Conservation (phyloP, 2,329 filamentous ascomycete species). For the Colletotrichum phormii region DNA sequence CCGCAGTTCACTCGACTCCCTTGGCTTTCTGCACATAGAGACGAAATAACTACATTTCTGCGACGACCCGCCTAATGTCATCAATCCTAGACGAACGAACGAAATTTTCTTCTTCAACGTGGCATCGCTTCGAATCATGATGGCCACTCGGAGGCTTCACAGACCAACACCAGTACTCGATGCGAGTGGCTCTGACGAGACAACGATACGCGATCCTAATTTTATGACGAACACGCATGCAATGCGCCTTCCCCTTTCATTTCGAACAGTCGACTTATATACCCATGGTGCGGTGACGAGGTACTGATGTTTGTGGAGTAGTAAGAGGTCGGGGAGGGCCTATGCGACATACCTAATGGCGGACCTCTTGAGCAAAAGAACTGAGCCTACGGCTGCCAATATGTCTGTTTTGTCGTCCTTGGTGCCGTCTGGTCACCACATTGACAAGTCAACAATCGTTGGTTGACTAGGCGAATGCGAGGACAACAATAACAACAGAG, state of each 20-base stretch:
- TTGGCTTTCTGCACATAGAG: slow-evolving; percentile 44
- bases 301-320: slow-evolving; percentile 43
- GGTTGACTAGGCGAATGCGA: background rate
- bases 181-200: slow-evolving; percentile 32
- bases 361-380: slow-evolving; percentile 12
- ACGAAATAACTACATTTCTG: slow-evolving; percentile 44
- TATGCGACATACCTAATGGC: slow-evolving; percentile 39
- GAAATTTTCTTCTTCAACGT: slow-evolving; percentile 41
- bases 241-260: slow-evolving; percentile 47
- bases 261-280: slow-evolving; percentile 54
- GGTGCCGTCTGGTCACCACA: background rate
- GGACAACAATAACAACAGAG: background rate
- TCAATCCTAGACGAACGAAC: slow-evolving; percentile 45
- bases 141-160: slow-evolving; percentile 13
- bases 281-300: slow-evolving; percentile 46
- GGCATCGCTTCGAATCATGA: slow-evolving; percentile 39
- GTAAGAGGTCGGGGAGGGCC: slow-evolving; percentile 45
- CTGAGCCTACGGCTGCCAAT: background rate
- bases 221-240: slow-evolving; percentile 42
- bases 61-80: slow-evolving; percentile 50
- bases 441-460: background rate
- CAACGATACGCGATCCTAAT: slow-evolving; percentile 42
- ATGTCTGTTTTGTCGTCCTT: background rate
- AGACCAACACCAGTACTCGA: slow-evolving; percentile 9
- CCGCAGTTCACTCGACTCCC: slow-evolving; percentile 18